A percentile compares a stretch with the other conserved stretches of the same genome.
phyloP scores from a whole-genome alignment of 106 monocot genomes.

The Allium fistulosum region DNA sequence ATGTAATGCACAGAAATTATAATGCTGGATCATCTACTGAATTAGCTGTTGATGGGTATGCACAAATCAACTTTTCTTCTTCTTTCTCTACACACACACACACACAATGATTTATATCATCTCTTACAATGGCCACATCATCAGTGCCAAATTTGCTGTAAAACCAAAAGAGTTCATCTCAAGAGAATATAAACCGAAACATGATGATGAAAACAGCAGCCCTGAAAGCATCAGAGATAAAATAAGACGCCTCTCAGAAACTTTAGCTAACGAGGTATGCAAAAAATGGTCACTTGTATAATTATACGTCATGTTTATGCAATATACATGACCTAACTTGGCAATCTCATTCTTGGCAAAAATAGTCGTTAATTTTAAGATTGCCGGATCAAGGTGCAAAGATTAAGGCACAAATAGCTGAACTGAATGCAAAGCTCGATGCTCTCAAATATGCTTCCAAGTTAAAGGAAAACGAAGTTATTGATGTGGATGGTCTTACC shows the following conservation, averaged over 20 bases:
- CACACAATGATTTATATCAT: too few relatives aligned
- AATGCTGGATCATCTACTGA: conserved; percentile 14
- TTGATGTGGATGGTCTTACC: conserved; percentile 50
- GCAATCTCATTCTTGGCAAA: not conserved
- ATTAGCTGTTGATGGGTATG: conserved; percentile 31
- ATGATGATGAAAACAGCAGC: conserved; percentile 13
- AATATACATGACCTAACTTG: not conserved
- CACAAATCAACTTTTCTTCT: not conserved
- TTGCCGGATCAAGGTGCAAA: conserved; percentile 62
- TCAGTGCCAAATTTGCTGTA: conserved; percentile 42
- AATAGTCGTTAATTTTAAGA: conserved; percentile 49
- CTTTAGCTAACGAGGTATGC: conserved; percentile 47
- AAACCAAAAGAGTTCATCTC: conserved; percentile 52
- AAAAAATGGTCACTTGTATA: not conserved
- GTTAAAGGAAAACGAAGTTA: conserved; percentile 21
- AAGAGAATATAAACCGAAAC: conserved; percentile 5
- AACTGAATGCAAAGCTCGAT: conserved; percentile 37
- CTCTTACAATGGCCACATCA: not conserved
- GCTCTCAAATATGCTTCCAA: conserved; percentile 8
- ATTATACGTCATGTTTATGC: too few relatives aligned
- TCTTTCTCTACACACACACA: too few relatives aligned
- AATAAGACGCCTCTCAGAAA: conserved; percentile 55
- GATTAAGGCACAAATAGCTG: conserved; percentile 46
- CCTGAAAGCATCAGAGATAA: conserved; percentile 45
- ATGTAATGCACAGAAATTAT: conserved; percentile 17